Evolutionary conservation across 2,329 filamentous ascomycete species (phyloP), one percentile per base, ranked within the genome.

Genomic region (Teratosphaeria viscida): DNA sequence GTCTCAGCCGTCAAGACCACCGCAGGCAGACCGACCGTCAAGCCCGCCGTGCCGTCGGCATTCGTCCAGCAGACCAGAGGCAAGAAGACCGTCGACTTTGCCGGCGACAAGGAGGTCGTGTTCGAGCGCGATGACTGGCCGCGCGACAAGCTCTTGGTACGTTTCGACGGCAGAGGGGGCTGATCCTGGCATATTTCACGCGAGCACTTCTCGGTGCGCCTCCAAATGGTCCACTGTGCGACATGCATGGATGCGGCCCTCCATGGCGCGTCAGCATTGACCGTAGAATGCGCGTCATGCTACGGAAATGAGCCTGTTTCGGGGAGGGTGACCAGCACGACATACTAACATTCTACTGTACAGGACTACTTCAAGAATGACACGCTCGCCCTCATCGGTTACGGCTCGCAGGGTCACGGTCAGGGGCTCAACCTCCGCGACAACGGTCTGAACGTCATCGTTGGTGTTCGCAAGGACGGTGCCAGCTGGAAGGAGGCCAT

Each of bases 341-440:
- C 8, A 49, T 19, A n/a, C 43, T 49, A 23, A 49, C 16, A 11
- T 14, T 12, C 55, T 57, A 69, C 76, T 26, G 59, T 29, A 39
- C 69, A 96, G 89, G 90, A 97, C 67, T 99, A 92, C 87, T 99
- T 99, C 89, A 97, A 97, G 86, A 85, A 99, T 81, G 94, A 99
- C 80, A 97, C 92, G 69, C 90, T 99, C 71, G 94, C 94, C 74
- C 88, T 99, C 74, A 99, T 99, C 78, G 94, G 94, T 77, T 99
- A 99, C 81, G 94, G 87, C 73, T 96, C 92, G 66, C 92, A 96
- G 82, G 94, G 94, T 72, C 94, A 99, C 84, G 94, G 94, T 70
- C 94, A 99, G 82, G 95, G 94, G 77, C 90, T 99, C 66, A 99
- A 99, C 86, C 89, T 99, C 76, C 92, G 94, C 79, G 94, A 99